Evolutionary conservation across 768 basidiomycete species (phyloP), one percentile per base, ranked within the genome.

Genomic region (Agaricus bisporus): DNA sequence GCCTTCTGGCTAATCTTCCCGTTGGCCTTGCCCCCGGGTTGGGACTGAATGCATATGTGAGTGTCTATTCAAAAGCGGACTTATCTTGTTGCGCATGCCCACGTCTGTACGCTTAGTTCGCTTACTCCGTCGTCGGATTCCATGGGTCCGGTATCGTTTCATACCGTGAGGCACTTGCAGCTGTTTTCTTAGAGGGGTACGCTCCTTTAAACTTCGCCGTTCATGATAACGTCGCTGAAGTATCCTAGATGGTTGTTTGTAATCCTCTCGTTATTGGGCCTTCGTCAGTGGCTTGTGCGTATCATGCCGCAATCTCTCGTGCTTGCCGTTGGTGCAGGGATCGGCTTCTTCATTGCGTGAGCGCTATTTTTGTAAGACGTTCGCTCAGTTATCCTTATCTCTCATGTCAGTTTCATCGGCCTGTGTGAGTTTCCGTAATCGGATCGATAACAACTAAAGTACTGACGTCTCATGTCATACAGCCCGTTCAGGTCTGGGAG

Each of bases 221-320:
- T 14, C 7, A 39, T 44, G 32, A 5, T 28, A 26, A 28, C n/a
- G 14, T 28, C 18, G 41, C 45, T 50, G 43, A 48, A 29, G 44
- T 50, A 36, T 35, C 25, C 15, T 49, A 88, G 89, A 26, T 88
- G 90, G 86, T 67, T 93, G 10, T 93, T 94, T 74, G 78, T 92
- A 57, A 58, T 85, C 61, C 72, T 94, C 12, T 91, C 90, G 0
- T 66, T 94, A 18, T 71, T 93, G 28, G 91, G 91, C 56, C 75
- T 94, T 49, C 88, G 91, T 46, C 90, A 92, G 71, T 94, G 90
- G 91, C 77, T 94, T 4, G 88, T 86, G 12, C 81, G 91, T 14
- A 80, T 91, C 52, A 92, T 94, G 82, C 91, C 91, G 1, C 86
- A 88, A 58, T 92, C 91, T 3, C 77, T 94, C 25, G 83, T 91